A percentile compares a stretch with the other conserved stretches of the same genome.
Conservation (phyloP, 768 basidiomycete genomes). For the Stropharia rugosoannulata region DNA sequence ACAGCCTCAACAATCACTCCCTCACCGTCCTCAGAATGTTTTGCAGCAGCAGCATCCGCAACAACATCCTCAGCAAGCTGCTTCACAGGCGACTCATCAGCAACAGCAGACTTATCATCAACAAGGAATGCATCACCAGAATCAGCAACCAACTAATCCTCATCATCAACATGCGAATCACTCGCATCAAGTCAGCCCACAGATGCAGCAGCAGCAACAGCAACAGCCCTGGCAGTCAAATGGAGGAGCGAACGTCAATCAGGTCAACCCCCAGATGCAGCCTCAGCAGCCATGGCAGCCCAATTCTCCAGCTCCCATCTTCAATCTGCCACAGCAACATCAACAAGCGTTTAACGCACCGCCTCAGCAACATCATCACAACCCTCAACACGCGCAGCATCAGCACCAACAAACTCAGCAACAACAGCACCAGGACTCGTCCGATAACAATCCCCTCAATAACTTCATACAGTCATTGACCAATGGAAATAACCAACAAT, state of each 20-base stretch:
- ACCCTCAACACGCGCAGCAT: conserved; percentile 6
- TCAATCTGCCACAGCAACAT: conserved; percentile 9
- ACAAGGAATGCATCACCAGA: neutral
- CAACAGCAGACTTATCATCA: neutral
- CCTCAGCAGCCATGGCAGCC: conserved; percentile 12
- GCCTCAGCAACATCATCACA: conserved; percentile 1
- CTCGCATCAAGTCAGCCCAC: too few relatives aligned
- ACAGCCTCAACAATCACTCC: neutral
- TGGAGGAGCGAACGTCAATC: too few relatives aligned
- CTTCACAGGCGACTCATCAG: neutral
- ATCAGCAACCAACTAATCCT: conserved; percentile 5
- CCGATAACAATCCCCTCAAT: conserved; percentile 11
- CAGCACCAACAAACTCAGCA: conserved; percentile 9
- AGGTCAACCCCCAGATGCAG: neutral
- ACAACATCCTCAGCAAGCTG: neutral
- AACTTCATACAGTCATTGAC: neutral
- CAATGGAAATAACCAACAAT: neutral
- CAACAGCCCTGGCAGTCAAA: too few relatives aligned
- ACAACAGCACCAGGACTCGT: conserved; percentile 9
- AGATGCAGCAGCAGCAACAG: too few relatives aligned
- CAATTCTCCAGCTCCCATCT: neutral
- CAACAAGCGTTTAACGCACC: conserved; percentile 1
- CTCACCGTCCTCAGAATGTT: neutral
- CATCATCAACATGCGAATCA: too few relatives aligned
- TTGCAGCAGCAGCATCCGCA: conserved; percentile 10